Base-by-base conservation (phyloP, 106 monocot species). In the Phalaenopsis equestris region DNA sequence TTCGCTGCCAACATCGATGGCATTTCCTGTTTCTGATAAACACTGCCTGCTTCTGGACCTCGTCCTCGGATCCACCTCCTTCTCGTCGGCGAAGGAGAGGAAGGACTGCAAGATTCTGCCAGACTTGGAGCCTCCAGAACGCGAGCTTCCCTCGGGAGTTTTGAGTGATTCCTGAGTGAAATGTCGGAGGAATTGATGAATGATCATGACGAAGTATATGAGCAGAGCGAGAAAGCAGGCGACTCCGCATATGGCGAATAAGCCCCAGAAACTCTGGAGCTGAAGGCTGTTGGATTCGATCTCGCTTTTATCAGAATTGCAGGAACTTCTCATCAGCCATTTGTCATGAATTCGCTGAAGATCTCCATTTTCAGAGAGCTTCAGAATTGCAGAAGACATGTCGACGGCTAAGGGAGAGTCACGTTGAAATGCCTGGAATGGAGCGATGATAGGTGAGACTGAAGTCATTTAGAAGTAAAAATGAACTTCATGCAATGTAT, bases 351-450 rank as follows among this genome's bases (percentile, higher is more conserved):
- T 95, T 67, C 85, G 86, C 61, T 92, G 92, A 36, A 93, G 89
- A 58, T 96, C 96, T 0, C 96, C 96, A 38, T 87, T 96, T 75
- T 96, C 96, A n/a, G 96, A 93, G 9, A 96, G 88, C 38, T 77
- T 49, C 17, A 93, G 85, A 58, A 96, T 96, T 24, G 90, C 93
- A 3, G 89, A 93, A 1, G 96, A 96, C 79, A 96, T 75, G 82
- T 96, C 96, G 3, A 88, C 80, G 0, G 91, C 89, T 56, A 96
- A 81, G 8, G 87, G 88, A 4, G 96, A 96, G 64, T 96, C 96
- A 41, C 86, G 77, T 1, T 78, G 93, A 45, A 96, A 96, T 57
- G 86, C 93, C 96, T 76, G 76, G 10, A 76, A 48, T 36, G 16
- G 49, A 52, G 43, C 45, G 74, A 74, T 42, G 43, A 74, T 19